These are phyloP conservation scores for Mortierella hygrophila DNA, from an alignment of 192 early-diverging fungal species.

Conservation along the genomic window DNA sequence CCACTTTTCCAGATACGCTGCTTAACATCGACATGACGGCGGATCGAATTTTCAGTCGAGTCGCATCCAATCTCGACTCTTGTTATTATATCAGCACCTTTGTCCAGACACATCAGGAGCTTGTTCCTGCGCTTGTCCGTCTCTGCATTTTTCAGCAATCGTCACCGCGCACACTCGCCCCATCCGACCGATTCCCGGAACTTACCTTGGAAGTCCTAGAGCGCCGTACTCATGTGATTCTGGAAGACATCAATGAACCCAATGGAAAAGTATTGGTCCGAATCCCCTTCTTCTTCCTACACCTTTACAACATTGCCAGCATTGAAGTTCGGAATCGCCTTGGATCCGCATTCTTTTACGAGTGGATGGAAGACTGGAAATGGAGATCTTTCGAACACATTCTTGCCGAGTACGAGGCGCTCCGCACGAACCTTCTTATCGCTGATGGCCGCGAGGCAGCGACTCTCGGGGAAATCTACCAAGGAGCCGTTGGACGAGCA, in stretches of 20 bases:
- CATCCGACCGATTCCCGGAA: slow-evolving; percentile 2
- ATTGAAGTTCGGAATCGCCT: slow-evolving; percentile 10
- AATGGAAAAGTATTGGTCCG: not conserved
- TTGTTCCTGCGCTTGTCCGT: slow-evolving; percentile 12
- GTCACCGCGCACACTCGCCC: not conserved
- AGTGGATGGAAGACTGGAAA: slow-evolving; percentile 6
- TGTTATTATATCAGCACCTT: not conserved
- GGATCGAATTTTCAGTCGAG: not conserved
- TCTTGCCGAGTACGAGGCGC: slow-evolving; percentile 14
- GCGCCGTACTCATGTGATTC: slow-evolving; percentile 10
- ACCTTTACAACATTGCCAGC: slow-evolving; percentile 8
- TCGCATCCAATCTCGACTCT: not conserved
- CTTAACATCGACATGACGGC: not conserved
- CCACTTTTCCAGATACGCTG: not conserved
- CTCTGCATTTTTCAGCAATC: slow-evolving; percentile 3
- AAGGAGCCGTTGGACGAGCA: slow-evolving; percentile 21
- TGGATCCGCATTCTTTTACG: slow-evolving; percentile 7
- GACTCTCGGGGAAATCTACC: slow-evolving; percentile 24
- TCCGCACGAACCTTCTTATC: slow-evolving; percentile 26
- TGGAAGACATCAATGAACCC: not conserved
- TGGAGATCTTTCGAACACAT: slow-evolving; percentile 20
- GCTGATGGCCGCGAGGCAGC: slow-evolving; percentile 10
- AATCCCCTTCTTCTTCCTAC: slow-evolving; percentile 10
- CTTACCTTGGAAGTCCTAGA: slow-evolving; percentile 28
- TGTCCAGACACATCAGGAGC: not conserved